Evolutionary conservation across 2,329 filamentous ascomycete species (phyloP).

Genomic region (Monilinia fructicola): DNA sequence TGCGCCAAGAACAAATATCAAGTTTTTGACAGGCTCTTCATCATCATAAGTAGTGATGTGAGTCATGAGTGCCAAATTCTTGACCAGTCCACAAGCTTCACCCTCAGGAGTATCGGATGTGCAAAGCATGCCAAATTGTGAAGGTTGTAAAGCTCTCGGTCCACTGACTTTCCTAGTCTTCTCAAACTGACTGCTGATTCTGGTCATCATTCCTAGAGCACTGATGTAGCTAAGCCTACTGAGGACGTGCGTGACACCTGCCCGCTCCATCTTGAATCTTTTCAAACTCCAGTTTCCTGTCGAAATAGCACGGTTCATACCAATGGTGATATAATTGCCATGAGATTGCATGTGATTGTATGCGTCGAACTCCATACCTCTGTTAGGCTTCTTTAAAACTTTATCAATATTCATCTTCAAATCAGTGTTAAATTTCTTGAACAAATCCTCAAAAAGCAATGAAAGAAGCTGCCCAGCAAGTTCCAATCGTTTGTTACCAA

Average conservation of each 20-base stretch:
- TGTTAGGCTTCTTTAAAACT: slow-evolving; percentile 87
- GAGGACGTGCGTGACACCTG: slow-evolving; percentile 93
- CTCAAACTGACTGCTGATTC: slow-evolving; percentile 97
- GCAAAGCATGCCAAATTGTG: slow-evolving; percentile 97
- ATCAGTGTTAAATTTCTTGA: slow-evolving; percentile 89
- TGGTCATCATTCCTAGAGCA: slow-evolving; percentile 98
- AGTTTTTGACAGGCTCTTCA: slow-evolving; percentile 82
- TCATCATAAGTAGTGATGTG: slow-evolving; percentile 98
- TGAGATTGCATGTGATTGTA: slow-evolving; percentile 80
- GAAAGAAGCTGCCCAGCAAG: slow-evolving; percentile 92
- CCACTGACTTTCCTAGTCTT: slow-evolving; percentile 97
- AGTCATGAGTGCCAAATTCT: slow-evolving; percentile 97
- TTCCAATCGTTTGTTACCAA: slow-evolving; percentile 95
- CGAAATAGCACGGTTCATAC: slow-evolving; percentile 93
- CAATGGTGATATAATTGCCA: slow-evolving; percentile 82
- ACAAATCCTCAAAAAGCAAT: slow-evolving; percentile 92
- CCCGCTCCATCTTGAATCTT: slow-evolving; percentile 97
- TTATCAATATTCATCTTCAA: slow-evolving; percentile 95
- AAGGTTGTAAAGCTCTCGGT: slow-evolving; percentile 91
- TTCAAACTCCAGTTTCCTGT: slow-evolving; percentile 98
- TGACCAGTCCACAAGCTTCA: slow-evolving; percentile 95
- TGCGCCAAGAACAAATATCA: slow-evolving; percentile 83
- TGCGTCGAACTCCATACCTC: slow-evolving; percentile 85
- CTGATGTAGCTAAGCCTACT: slow-evolving; percentile 95
- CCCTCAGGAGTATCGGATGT: slow-evolving; percentile 97